Percentiles rank a stretch among this genome's conserved stretches.
Conservation (phyloP, 2,329 filamentous ascomycete species). For the Nothophaeocryptopus gaeumannii region DNA sequence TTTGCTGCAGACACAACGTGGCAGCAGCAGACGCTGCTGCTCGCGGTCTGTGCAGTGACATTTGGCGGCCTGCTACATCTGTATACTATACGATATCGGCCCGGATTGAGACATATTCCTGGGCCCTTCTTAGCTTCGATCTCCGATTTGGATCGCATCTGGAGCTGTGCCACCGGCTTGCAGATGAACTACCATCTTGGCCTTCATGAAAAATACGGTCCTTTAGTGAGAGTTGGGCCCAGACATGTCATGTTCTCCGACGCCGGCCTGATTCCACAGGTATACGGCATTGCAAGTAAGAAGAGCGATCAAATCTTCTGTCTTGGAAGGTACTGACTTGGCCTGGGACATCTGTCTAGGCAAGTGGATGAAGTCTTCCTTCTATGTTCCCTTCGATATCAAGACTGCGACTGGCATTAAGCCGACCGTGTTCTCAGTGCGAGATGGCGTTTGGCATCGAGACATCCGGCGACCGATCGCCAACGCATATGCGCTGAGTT, state of each 20-base stretch:
- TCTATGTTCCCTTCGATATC: conserved; percentile 22
- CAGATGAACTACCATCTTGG: conserved; percentile 56
- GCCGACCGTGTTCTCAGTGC: conserved; percentile 38
- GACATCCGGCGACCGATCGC: conserved; percentile 34
- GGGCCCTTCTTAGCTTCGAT: conserved; percentile 55
- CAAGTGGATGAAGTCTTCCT: conserved; percentile 18
- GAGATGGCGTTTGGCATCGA: conserved; percentile 43
- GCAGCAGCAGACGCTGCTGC: conserved; percentile 2
- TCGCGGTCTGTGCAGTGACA: background rate
- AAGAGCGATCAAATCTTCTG: background rate
- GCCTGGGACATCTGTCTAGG: no score
- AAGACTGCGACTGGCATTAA: conserved; percentile 18
- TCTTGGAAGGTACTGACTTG: conserved; percentile 18
- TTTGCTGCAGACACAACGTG: background rate
- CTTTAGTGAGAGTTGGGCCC: conserved; percentile 70
- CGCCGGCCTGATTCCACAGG: conserved; percentile 58
- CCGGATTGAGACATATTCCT: conserved; percentile 44
- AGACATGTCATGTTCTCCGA: conserved; percentile 72
- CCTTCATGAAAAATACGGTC: conserved; percentile 65
- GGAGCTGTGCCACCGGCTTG: conserved; percentile 67
- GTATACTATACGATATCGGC: conserved; percentile 12
- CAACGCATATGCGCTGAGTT: conserved; percentile 23
- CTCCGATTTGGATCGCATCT: conserved; percentile 36
- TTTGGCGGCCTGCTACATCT: no score
- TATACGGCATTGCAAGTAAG: conserved; percentile 55